phyloP scores from a whole-genome alignment of 192 early-diverging fungal genomes.

The Backusella westeae region DNA sequence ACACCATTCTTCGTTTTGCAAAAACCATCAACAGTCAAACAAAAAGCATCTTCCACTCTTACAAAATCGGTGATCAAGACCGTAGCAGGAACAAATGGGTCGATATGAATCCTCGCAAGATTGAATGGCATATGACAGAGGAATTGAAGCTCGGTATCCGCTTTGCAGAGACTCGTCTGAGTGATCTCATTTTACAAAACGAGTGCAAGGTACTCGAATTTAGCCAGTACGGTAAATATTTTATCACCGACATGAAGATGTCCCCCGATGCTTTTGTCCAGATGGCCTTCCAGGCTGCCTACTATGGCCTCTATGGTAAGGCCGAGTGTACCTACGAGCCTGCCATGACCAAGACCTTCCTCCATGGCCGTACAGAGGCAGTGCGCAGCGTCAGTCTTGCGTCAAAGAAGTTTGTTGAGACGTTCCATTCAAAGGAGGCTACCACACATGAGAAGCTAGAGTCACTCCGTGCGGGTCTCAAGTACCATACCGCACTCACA shows the following conservation, averaged over 20 bases:
- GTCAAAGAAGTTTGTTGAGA: slow-evolving; percentile 57
- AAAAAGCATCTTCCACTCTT: slow-evolving; percentile 37
- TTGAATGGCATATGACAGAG: slow-evolving; percentile 42
- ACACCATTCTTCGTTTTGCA: slow-evolving; percentile 45
- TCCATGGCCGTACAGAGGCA: slow-evolving; percentile 83
- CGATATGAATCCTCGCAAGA: slow-evolving; percentile 40
- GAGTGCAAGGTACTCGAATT: slow-evolving; percentile 65
- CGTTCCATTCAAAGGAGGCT: slow-evolving; percentile 57
- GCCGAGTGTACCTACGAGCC: slow-evolving; percentile 77
- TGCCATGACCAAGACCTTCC: slow-evolving; percentile 62
- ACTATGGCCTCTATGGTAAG: slow-evolving; percentile 71
- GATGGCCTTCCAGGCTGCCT: slow-evolving; percentile 81
- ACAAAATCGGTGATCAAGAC: neutral
- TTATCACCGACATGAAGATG: slow-evolving; percentile 38
- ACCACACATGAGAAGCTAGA: slow-evolving; percentile 38
- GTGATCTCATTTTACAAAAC: slow-evolving; percentile 51
- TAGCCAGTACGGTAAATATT: slow-evolving; percentile 42
- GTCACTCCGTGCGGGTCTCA: slow-evolving; percentile 54
- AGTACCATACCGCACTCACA: slow-evolving; percentile 62
- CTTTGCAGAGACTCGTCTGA: slow-evolving; percentile 43
- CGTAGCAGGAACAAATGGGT: neutral
- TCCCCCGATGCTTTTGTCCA: slow-evolving; percentile 36
- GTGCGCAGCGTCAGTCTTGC: slow-evolving; percentile 69
- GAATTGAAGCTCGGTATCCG: slow-evolving; percentile 39
- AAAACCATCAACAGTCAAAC: slow-evolving; percentile 43